A percentile compares a stretch with the other conserved stretches of the same genome.
Evolutionary conservation across 257 asterid species (phyloP).

Genomic region (Solanum piurae): DNA sequence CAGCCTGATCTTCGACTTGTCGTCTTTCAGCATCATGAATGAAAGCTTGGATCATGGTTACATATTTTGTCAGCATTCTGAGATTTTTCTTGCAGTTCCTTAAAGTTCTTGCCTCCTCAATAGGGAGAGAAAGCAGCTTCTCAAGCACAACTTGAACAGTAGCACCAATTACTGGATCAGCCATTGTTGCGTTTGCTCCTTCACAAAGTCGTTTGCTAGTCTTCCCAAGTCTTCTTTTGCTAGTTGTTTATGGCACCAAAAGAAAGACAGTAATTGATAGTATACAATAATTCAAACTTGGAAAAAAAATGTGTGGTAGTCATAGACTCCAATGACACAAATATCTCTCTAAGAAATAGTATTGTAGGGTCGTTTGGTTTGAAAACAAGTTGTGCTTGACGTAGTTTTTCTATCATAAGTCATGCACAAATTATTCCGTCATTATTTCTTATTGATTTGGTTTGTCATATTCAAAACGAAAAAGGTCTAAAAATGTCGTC

Average conservation of each 20-base stretch:
- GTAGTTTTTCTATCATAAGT: too few species aligned
- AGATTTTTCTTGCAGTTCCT: not conserved
- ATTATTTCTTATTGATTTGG: too few species aligned
- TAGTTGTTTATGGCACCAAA: not conserved
- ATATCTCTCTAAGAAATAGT: not conserved
- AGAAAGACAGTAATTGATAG: not conserved
- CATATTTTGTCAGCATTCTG: not conserved
- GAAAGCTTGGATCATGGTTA: not conserved
- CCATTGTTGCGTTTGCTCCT: not conserved
- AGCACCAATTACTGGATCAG: not conserved
- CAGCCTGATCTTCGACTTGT: not conserved
- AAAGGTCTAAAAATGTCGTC: not conserved
- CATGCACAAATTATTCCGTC: too few species aligned
- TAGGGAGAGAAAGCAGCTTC: not conserved
- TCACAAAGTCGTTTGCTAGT: not conserved
- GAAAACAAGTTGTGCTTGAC: too few species aligned
- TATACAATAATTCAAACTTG: not conserved
- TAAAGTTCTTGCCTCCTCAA: not conserved
- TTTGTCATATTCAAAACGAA: too few species aligned
- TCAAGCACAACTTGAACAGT: not conserved
- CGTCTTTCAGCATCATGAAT: conserved; percentile 3
- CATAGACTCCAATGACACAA: not conserved
- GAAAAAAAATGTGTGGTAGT: not conserved
- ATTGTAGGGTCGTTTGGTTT: not conserved
- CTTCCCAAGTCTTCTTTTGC: not conserved